phyloP scores from a whole-genome alignment of 2,329 filamentous ascomycete genomes.

The Volutella citrinella region DNA sequence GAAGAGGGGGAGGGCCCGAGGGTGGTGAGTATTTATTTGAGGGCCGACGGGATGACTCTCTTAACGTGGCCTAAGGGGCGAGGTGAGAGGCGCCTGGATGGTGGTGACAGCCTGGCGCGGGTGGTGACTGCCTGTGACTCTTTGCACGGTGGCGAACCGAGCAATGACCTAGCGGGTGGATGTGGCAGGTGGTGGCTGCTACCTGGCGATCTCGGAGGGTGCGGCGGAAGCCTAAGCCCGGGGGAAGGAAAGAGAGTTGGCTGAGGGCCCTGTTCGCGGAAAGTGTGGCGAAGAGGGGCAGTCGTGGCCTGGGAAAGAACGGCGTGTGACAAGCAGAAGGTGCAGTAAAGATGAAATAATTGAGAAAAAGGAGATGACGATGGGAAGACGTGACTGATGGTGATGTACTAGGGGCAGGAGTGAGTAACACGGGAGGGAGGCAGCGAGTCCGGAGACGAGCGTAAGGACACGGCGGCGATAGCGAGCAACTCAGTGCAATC shows the following conservation, averaged over 20 bases:
- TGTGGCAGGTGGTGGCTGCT: conserved; percentile 29
- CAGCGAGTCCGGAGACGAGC: conserved; percentile 26
- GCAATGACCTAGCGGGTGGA: conserved; percentile 26
- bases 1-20: conserved; percentile 15
- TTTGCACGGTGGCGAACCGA: conserved; percentile 36
- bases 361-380: conserved; percentile 5
- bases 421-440: conserved; percentile 21
- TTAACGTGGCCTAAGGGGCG: conserved; percentile 32
- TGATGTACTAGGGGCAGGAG: conserved; percentile 11
- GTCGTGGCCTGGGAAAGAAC: conserved; percentile 18
- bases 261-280: conserved; percentile 21
- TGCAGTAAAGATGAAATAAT: conserved; percentile 7
- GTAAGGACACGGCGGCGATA: conserved; percentile 19
- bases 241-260: conserved; percentile 21
- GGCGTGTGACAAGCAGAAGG: conserved; percentile 10
- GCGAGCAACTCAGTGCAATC: conserved; percentile 19
- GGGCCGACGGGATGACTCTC: conserved; percentile 31
- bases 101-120: conserved; percentile 25
- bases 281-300: conserved; percentile 25
- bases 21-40: conserved; percentile 30
- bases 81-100: conserved; percentile 26
- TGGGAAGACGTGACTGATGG: conserved; percentile 11
- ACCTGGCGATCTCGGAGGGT: conserved; percentile 38
- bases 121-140: conserved; percentile 35
- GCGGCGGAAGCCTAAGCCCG: conserved; percentile 24